These are phyloP conservation scores for Hygrophorus russula DNA, from an alignment of 768 basidiomycete genomes.

Conservation along the genomic window DNA sequence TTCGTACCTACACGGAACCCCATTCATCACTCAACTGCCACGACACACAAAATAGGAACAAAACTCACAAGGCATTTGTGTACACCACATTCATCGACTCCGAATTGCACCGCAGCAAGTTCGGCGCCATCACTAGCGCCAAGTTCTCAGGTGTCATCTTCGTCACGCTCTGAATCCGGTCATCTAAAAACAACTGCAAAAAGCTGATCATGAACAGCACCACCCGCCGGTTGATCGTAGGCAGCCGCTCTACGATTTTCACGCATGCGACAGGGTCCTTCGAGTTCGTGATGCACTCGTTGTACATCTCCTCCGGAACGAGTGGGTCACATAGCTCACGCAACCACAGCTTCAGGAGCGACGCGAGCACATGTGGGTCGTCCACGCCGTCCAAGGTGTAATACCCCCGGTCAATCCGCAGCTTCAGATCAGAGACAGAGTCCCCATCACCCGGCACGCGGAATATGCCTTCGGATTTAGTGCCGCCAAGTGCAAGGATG, in stretches of 20 bases:
- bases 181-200: conserved; percentile 78
- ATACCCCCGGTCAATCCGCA: conserved; percentile 84
- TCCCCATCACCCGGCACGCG: conserved; percentile 88
- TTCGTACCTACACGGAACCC: conserved; percentile 49
- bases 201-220: conserved; percentile 86
- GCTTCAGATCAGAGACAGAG: conserved; percentile 76
- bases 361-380: conserved; percentile 84
- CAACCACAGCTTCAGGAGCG: conserved; percentile 87
- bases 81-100: conserved; percentile 85
- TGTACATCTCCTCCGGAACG: conserved; percentile 84
- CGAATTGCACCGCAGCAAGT: conserved; percentile 76
- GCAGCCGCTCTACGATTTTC: conserved; percentile 64
- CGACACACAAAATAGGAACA: not conserved
- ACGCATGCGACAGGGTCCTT: conserved; percentile 61
- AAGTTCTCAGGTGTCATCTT: conserved; percentile 90
- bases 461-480: conserved; percentile 84
- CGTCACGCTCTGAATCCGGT: conserved; percentile 56
- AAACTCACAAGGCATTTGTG: conserved; percentile 81
- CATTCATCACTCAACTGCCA: conserved; percentile 4
- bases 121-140: conserved; percentile 88
- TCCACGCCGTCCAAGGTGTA: conserved; percentile 85
- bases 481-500: conserved; percentile 80
- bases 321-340: conserved; percentile 89
- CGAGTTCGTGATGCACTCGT: conserved; percentile 70
- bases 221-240: conserved; percentile 79